Evolutionary conservation across 208 protist genomes (phyloP), one percentile per base, ranked within the genome.

Genomic region (Blastocrithidia nonstop): DNA sequence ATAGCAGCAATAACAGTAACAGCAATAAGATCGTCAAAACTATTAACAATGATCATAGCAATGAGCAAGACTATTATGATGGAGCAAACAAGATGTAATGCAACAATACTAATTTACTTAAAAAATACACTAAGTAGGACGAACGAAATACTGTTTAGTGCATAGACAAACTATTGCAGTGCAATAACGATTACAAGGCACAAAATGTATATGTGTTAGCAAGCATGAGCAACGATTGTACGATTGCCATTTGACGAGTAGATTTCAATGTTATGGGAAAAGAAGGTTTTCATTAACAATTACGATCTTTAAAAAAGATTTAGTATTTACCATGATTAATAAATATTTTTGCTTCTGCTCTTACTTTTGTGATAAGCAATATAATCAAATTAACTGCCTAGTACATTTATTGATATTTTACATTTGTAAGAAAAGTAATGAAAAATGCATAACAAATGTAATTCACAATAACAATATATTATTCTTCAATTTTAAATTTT

Each of bases 231-330:
- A 69, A 70, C 20, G 79, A 84, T 49, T 57, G 61, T 23, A 67
- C 61, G 9, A 57, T 88, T 42, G 70, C 73, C 5, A 13, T 88
- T 16, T 88, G 79, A 74, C 73, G 71, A 16, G 53, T 88, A 0
- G 79, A 88, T 72, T 88, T 46, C 2, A 46, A 8, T 46, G 13
- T 6, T 46, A 13, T 11, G 19, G 17, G 33, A 13, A 2, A 7
- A 11, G 27, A 24, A 13, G 6, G 41, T 16, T 15, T 35, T 11
- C 29, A n/a, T 35, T 11, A 15, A 35, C 29, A 35, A 11, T 11
- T 35, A 35, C 29, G 29, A 15, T 11, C n/a, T 11, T 35, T 11
- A 15, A n/a, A 15, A n/a, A 15, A n/a, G 11, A n/a, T 35, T 15
- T 35, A n/a, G 11, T 15, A 15, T 11, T 35, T 11, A 35, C n/a